Conservation (phyloP, 257 asterid genomes). For the Linderniella brevidens region DNA sequence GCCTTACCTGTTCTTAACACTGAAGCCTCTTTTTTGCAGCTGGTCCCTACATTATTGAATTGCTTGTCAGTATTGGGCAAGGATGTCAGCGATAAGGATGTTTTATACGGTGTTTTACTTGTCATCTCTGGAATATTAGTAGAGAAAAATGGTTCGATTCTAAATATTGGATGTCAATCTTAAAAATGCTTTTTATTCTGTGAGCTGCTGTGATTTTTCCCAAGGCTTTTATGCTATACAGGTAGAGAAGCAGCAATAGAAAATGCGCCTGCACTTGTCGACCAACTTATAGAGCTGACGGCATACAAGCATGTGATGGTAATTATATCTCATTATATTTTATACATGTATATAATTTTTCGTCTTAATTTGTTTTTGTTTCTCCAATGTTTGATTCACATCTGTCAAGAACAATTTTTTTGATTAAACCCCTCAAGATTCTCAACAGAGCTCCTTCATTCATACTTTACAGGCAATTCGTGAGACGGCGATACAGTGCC, state of each 20-base stretch:
- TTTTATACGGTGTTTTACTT: conserved; percentile 46
- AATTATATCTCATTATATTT: conserved; percentile 2
- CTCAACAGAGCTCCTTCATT: not conserved
- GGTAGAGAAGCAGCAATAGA: conserved; percentile 58
- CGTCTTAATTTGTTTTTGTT: not conserved
- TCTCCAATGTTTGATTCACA: not conserved
- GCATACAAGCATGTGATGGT: conserved; percentile 55
- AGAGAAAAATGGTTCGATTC: conserved; percentile 43
- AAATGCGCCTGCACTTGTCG: conserved; percentile 38
- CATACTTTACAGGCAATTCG: conserved; percentile 51
- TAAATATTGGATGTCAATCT: too few species aligned
- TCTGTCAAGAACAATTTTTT: too few species aligned
- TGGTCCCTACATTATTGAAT: conserved; percentile 58
- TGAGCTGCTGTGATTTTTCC: too few species aligned
- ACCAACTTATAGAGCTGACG: conserved; percentile 41
- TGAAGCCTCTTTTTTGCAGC: conserved; percentile 29
- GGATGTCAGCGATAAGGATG: conserved; percentile 42
- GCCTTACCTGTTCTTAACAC: conserved; percentile 10
- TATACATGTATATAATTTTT: not conserved
- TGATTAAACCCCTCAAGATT: too few species aligned
- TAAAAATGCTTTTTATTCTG: too few species aligned
- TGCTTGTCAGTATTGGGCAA: conserved; percentile 42
- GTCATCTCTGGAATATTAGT: conserved; percentile 64
- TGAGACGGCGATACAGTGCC: conserved; percentile 86
- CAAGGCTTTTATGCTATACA: conserved; percentile 15